Conservation (phyloP, 2,329 filamentous ascomycete species). For the Exophiala alcalophila region DNA sequence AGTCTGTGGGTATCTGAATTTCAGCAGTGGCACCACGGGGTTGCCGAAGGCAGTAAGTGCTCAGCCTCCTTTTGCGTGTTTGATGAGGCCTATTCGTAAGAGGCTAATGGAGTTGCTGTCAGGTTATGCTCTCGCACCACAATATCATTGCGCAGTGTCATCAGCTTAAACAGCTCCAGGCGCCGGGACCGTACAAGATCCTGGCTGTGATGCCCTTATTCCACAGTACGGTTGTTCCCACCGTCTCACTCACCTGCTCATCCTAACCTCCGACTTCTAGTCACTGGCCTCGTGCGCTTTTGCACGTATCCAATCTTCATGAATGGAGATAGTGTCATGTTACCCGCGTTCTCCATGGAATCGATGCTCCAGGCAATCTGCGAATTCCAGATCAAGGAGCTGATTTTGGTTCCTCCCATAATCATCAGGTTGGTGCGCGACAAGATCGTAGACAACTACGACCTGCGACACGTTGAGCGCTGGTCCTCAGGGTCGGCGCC, state of each 20-base stretch:
- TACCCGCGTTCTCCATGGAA: constrained; percentile 60
- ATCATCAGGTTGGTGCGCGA: constrained; percentile 61
- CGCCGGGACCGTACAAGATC: constrained; percentile 43
- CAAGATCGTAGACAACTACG: constrained; percentile 44
- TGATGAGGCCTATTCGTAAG: background rate
- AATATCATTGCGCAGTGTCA: constrained; percentile 61
- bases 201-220: constrained; percentile 60
- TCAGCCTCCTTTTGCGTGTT: background rate
- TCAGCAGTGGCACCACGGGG: constrained; percentile 71
- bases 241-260: background rate
- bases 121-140: constrained; percentile 56
- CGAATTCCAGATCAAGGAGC: constrained; percentile 53
- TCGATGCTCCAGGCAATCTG: constrained; percentile 55
- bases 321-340: constrained; percentile 63
- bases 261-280: constrained; percentile 10
- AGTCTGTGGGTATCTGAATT: constrained; percentile 58
- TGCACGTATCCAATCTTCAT: constrained; percentile 61
- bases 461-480: constrained; percentile 54
- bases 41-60: constrained; percentile 70
- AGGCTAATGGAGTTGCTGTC: background rate
- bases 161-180: constrained; percentile 52
- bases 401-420: constrained; percentile 60
- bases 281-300: constrained; percentile 61
- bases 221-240: constrained; percentile 43
- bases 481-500: constrained; percentile 63